Evolutionary conservation across 83 land plant genomes (phyloP).

Genomic region (Isoetes engelmannii): DNA sequence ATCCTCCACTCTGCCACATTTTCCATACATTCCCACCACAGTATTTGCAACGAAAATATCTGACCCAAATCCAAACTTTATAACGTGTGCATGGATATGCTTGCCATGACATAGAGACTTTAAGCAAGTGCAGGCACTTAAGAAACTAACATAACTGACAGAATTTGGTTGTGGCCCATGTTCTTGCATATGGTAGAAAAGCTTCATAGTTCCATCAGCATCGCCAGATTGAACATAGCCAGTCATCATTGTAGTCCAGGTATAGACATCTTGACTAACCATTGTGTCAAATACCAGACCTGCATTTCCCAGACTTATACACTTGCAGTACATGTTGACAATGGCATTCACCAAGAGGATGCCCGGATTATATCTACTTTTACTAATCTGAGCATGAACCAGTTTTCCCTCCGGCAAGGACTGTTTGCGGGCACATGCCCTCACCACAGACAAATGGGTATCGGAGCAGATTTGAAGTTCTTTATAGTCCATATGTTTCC

Average conservation of each 20-base stretch:
- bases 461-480: too few relatives aligned
- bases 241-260: slow-evolving; percentile 55
- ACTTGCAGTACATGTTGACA: slow-evolving; percentile 30
- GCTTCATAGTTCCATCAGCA: slow-evolving; percentile 18
- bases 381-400: slow-evolving; percentile 1
- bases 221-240: slow-evolving; percentile 32
- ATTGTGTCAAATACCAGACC: slow-evolving; percentile 34
- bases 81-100: slow-evolving; percentile 35
- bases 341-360: slow-evolving; percentile 5
- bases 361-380: background rate
- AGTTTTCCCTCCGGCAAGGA: background rate
- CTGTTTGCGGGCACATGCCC: slow-evolving; percentile 7
- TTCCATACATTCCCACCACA: slow-evolving; percentile 38
- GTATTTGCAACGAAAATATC: slow-evolving; percentile 39
- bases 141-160: slow-evolving; percentile 35
- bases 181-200: slow-evolving; percentile 36
- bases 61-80: slow-evolving; percentile 36
- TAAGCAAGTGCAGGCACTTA: slow-evolving; percentile 24
- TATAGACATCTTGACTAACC: slow-evolving; percentile 40
- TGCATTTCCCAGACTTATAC: slow-evolving; percentile 27
- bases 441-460: too few relatives aligned
- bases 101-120: slow-evolving; percentile 17
- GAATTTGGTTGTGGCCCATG: slow-evolving; percentile 28
- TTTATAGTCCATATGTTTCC: too few relatives aligned
- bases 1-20: slow-evolving; percentile 24